These are phyloP conservation scores for Cladorrhinum sp. DNA, from an alignment of 2,329 filamentous ascomycete genomes.

Conservation along the genomic window DNA sequence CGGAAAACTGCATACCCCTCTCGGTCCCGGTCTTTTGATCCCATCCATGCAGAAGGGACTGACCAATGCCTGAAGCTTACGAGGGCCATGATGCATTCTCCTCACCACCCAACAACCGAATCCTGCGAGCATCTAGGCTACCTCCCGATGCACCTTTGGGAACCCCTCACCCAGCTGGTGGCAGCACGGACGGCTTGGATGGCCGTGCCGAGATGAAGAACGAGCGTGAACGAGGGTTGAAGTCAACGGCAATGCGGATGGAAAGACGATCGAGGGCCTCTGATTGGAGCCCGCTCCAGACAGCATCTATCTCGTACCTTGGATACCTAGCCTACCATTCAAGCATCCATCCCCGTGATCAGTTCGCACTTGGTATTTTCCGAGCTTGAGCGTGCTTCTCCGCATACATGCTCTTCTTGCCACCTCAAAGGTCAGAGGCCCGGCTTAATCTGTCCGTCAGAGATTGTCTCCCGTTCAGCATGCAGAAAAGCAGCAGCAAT, in stretches of 20 bases:
- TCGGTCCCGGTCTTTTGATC: background rate
- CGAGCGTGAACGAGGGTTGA: background rate
- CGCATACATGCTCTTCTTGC: too few species aligned
- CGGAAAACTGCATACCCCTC: background rate
- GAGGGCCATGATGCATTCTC: too few species aligned
- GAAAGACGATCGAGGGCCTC: background rate
- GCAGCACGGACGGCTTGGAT: constrained; percentile 5
- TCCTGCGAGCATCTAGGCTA: too few species aligned
- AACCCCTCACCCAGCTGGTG: constrained; percentile 23
- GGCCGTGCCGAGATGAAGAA: constrained; percentile 1
- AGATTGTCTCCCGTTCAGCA: background rate
- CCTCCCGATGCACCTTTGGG: constrained; percentile 20
- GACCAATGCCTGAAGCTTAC: constrained; percentile 19
- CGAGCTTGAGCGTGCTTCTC: too few species aligned
- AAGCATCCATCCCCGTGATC: background rate
- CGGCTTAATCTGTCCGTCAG: background rate
- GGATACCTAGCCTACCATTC: background rate
- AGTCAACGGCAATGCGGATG: constrained; percentile 16
- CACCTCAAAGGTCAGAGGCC: background rate
- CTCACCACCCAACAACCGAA: too few species aligned
- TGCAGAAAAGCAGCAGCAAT: background rate
- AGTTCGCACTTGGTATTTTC: constrained; percentile 4
- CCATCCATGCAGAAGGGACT: too few species aligned
- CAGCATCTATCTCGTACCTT: background rate
- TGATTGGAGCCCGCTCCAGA: constrained; percentile 22